Evolutionary conservation across 2,329 filamentous ascomycete species (phyloP), one percentile per base, ranked within the genome.

Genomic region (Didymella arachidicola): DNA sequence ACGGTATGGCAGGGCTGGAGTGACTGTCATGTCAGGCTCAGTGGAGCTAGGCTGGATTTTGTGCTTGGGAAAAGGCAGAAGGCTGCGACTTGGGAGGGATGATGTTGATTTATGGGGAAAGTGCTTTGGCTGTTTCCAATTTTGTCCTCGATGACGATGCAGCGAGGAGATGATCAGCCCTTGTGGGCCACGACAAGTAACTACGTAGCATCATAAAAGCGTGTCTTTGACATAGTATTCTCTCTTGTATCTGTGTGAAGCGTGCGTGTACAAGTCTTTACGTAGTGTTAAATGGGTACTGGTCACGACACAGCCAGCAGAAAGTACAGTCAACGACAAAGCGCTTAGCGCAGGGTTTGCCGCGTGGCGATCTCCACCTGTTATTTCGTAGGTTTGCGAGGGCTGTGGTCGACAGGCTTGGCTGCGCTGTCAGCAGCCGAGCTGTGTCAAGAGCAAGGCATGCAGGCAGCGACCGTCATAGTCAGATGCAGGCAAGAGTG

Each of bases 291-390:
- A 16, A 34, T 47, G 25, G 29, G 44, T 34, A 26, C 18, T 22
- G 43, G n/a, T n/a, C 32, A 36, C 14, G 16, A 36, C 14, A 34
- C 18, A 26, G 39, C 19, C 39, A 26, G 7, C 39, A 26, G 22
- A 22, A 22, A 22, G 22, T 22, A 25, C 1, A 42, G 39, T 26
- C 22, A 18, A 25, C n/a, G 11, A 26, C 39, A 10, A 1, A 4
- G 11, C 19, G 25, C 14, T 42, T 42, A 42, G 39, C 39, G 39
- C 39, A 42, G 19, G 19, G 39, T 42, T 42, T 42, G 39, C 39
- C 39, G 39, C 39, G 39, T 42, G 39, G 39, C 39, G 36, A 42
- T 26, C 39, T 26, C 39, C 39, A 42, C 39, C 19, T n/a, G 36
- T n/a, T 39, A 39, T 3, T 22, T 22, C 1, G 22, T 22, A 22